Percentiles rank a stretch among this genome's conserved stretches.
These are phyloP conservation scores for Eragrostis curvula DNA, from an alignment of 176 grass and related monocot species.

Conservation along the genomic window DNA sequence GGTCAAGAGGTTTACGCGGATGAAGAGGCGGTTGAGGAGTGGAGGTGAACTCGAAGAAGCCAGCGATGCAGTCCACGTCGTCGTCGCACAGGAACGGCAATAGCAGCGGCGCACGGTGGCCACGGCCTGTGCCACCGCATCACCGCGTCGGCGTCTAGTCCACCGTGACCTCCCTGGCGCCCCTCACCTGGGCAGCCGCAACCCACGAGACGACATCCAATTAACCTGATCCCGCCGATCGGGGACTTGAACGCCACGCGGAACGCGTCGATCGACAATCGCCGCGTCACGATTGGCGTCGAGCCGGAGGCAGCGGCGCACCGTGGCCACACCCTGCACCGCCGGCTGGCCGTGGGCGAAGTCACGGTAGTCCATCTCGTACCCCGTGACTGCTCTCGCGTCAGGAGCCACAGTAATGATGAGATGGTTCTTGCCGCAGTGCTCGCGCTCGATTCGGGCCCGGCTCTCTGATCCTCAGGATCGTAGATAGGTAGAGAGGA, in stretches of 20 bases:
- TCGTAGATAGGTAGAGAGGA: no score
- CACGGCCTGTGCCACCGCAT: neutral
- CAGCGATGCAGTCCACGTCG: slow-evolving; percentile 1
- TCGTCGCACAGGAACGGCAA: slow-evolving; percentile 35
- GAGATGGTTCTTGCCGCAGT: no score
- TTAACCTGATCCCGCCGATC: slow-evolving; percentile 9
- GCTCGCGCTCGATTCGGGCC: no score
- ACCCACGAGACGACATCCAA: slow-evolving; percentile 51
- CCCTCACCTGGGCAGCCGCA: slow-evolving; percentile 30
- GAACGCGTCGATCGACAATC: slow-evolving; percentile 50
- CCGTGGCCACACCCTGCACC: slow-evolving; percentile 21
- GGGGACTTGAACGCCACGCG: slow-evolving; percentile 38
- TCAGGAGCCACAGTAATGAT: no score
- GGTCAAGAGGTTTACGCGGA: slow-evolving; percentile 48
- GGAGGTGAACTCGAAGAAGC: slow-evolving; percentile 41
- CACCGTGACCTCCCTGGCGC: slow-evolving; percentile 51
- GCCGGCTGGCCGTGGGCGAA: slow-evolving; percentile 53
- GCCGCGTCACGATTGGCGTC: slow-evolving; percentile 28
- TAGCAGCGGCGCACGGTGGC: slow-evolving; percentile 44
- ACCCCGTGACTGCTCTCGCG: no score
- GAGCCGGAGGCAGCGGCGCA: slow-evolving; percentile 46
- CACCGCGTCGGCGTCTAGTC: slow-evolving; percentile 45
- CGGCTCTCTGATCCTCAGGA: no score
- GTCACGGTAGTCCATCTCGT: no score
- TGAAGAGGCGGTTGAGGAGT: slow-evolving; percentile 54